Evolutionary conservation across 306 rosid genomes (phyloP), one percentile per base, ranked within the genome.

Genomic region (Rosa chinensis): DNA sequence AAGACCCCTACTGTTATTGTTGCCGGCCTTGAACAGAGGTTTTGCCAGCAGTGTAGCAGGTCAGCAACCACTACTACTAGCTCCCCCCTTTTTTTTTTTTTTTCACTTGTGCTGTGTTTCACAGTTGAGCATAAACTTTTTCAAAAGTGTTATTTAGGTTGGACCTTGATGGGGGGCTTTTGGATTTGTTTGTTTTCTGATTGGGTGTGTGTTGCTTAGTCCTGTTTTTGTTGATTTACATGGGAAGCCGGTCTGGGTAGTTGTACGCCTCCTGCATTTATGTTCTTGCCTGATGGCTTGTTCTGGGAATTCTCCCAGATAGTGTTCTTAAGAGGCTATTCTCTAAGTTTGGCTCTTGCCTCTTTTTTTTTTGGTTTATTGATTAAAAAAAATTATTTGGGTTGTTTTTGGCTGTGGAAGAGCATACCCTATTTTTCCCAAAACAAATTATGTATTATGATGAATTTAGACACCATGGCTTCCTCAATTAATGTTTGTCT

Each of bases 41-140:
- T 95, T 90, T 95, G 99, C 79, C 99, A 92, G 77, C 99, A 95
- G 92, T 95, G 99, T 77, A 92, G 99, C 92, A 91, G 99, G 85
- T 86, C 72, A 42, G 72, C 67, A 40, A 21, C 10, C 20, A 35
- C 67, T 58, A 4, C 49, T 48, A 17, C 10, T 14, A 32, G 52
- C 44, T 3, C 1, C 8, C 1, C 45, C 10, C 7, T 77, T 69
- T 47, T 23, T 10, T 8, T 0, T 73, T 53, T 73, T 80, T 69
- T 5, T 1, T 21, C 1, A 10, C 1, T 11, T 10, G 0, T 13
- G 10, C 3, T 28, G 68, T 28, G 68, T 5, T 61, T 25, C 13
- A 9, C 3, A 6, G 37, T 25, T 62, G 40, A 12, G 40, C 63
- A 6, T 56, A 12, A 2, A 20, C 23, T 58, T 21, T 2, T 25